phyloP scores from a whole-genome alignment of 176 grass and related monocot species.

The Echinochloa phyllopogon region DNA sequence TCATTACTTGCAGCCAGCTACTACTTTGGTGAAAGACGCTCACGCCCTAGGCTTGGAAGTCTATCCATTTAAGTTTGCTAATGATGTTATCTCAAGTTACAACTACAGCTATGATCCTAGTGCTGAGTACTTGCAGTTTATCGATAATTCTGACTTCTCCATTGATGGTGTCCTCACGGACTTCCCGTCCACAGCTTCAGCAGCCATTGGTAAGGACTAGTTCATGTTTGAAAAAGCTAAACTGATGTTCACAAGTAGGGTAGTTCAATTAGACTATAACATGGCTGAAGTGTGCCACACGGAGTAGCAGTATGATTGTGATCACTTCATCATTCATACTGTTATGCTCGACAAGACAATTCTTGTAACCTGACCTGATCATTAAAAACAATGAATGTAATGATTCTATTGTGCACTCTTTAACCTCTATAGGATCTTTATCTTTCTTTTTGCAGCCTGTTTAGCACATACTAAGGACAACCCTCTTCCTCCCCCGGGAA shows the following conservation, averaged over 20 bases:
- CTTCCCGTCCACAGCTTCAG: slow-evolving; percentile 87
- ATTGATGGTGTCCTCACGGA: slow-evolving; percentile 81
- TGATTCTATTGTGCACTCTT: background rate
- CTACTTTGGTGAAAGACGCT: slow-evolving; percentile 76
- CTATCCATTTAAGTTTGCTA: slow-evolving; percentile 68
- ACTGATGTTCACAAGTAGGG: slow-evolving; percentile 34
- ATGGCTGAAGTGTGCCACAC: background rate
- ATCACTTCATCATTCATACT: background rate
- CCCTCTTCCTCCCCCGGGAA: slow-evolving; percentile 36
- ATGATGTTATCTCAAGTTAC: slow-evolving; percentile 73
- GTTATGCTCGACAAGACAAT: background rate
- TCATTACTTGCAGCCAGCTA: slow-evolving; percentile 58
- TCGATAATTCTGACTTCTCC: slow-evolving; percentile 70
- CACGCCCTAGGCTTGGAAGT: slow-evolving; percentile 74
- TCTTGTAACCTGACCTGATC: background rate
- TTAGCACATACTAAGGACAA: slow-evolving; percentile 73
- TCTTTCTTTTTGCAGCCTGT: slow-evolving; percentile 70
- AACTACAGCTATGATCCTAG: slow-evolving; percentile 92
- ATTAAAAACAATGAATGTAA: background rate
- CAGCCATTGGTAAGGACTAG: slow-evolving; percentile 66
- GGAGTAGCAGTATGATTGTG: slow-evolving; percentile 15
- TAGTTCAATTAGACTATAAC: background rate
- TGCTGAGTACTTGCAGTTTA: slow-evolving; percentile 81
- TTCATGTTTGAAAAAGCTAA: slow-evolving; percentile 18
- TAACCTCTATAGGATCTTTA: background rate